Percentiles rank a stretch among this genome's conserved stretches.
Evolutionary conservation across 2,329 filamentous ascomycete genomes (phyloP).

Genomic region (Fusarium praegraminearum): DNA sequence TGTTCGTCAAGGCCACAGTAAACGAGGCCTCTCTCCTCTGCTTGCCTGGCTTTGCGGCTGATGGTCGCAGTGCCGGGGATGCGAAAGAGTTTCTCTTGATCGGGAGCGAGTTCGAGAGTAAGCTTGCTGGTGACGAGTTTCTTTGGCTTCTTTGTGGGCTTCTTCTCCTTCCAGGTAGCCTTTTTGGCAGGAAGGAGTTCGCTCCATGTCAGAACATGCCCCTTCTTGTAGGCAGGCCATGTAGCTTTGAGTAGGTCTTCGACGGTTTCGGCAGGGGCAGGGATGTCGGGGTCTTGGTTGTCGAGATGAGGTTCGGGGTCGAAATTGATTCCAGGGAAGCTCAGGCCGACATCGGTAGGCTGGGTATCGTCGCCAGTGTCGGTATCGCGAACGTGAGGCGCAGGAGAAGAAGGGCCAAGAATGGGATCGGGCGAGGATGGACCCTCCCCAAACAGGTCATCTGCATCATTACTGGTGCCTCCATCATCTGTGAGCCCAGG

Average conservation of each 20-base stretch:
- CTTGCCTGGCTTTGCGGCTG: conserved; percentile 67
- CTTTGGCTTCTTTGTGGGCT: conserved; percentile 82
- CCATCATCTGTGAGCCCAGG: conserved; percentile 70
- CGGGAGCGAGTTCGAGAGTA: conserved; percentile 84
- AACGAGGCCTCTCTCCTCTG: conserved; percentile 65
- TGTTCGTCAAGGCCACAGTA: conserved; percentile 57
- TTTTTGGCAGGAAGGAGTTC: conserved; percentile 85
- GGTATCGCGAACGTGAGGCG: conserved; percentile 57
- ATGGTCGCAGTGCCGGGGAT: conserved; percentile 71
- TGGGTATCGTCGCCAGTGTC: conserved; percentile 54
- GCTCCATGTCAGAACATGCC: conserved; percentile 81
- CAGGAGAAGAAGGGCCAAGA: conserved; percentile 59
- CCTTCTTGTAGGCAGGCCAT: conserved; percentile 84
- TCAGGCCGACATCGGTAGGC: conserved; percentile 49
- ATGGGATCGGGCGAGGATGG: conserved; percentile 62
- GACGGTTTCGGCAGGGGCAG: conserved; percentile 77
- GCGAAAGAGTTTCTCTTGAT: conserved; percentile 88
- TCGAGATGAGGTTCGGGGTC: conserved; percentile 59
- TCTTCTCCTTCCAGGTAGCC: conserved; percentile 82
- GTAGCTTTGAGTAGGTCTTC: conserved; percentile 82
- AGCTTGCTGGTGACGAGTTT: conserved; percentile 88
- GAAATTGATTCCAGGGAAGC: conserved; percentile 61
- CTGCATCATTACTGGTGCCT: conserved; percentile 69
- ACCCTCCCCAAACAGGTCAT: conserved; percentile 77
- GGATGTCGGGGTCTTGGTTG: conserved; percentile 73